Evolutionary conservation across 2,329 filamentous ascomycete species (phyloP), one percentile per base, ranked within the genome.

Genomic region (Onygenales sp.): DNA sequence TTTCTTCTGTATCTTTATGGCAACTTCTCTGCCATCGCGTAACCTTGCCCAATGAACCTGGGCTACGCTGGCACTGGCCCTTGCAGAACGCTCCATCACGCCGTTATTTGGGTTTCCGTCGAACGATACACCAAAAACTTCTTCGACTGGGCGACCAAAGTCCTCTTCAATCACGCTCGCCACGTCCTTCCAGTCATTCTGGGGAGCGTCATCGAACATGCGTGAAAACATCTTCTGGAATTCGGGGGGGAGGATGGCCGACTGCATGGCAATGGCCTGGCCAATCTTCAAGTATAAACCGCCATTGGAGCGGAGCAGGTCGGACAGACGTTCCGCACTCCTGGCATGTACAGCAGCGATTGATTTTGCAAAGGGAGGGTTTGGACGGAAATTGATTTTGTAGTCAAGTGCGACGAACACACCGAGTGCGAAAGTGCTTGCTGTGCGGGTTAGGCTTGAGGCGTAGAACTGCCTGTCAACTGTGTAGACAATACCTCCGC

Each of bases 231-330:
- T 97, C 64, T 85, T 84, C 75, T 95, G 90, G 63, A 97, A 97
- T 70, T 95, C 90, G 0, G 91, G 88, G 31, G 93, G 93, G 57
- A 98, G 74, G 31, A 97, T 84, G 0, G 92, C 92, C 60, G 87
- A 92, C 76, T 98, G 93, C 93, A 97, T 97, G 11, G 92, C 93
- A 60, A 98, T 92, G 4, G 93, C 93, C 76, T 98, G 93, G 0
- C 93, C 93, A 55, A 98, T 96, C 78, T 98, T 98, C 66, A 97
- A 78, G 66, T 97, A 98, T 14, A 98, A 72, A 0, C 93, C 93
- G 56, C 93, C 92, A 77, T 98, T 98, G 53, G 81, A 75, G 31
- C 88, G 80, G 60, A 97, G 77, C 57, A 98, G 74, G 33, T 92
- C 78, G 56, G 89, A 95, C 39, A 97, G 74, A 31, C 88, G 79